Conservation (phyloP, 2,329 filamentous ascomycete genomes). For the Paraconiothyrium brasiliense region DNA sequence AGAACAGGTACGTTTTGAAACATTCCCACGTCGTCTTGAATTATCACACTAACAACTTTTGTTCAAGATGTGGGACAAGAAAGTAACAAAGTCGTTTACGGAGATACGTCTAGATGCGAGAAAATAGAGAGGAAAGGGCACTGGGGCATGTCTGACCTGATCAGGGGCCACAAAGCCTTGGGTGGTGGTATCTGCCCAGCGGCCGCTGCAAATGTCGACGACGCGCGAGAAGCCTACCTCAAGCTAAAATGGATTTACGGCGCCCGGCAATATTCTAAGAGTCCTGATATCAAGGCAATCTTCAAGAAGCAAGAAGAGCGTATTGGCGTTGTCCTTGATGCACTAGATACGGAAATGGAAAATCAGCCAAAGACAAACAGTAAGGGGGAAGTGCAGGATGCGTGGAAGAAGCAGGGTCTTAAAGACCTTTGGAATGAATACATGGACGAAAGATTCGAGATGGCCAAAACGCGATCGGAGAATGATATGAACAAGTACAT, state of each 20-base stretch:
- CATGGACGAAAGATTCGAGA: slow-evolving; percentile 13
- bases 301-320: slow-evolving; percentile 15
- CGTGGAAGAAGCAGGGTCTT: slow-evolving; percentile 17
- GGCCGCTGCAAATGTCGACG: neutral
- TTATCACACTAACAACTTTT: neutral
- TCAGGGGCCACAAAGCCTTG: neutral
- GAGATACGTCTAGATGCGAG: neutral
- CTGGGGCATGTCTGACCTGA: neutral
- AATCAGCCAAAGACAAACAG: neutral
- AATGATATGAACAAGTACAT: neutral
- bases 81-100: neutral
- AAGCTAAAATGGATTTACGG: neutral
- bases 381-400: neutral
- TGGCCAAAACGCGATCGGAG: neutral
- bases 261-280: slow-evolving; percentile 7
- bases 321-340: slow-evolving; percentile 11
- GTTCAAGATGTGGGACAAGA: neutral
- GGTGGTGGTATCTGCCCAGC: neutral
- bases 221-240: neutral
- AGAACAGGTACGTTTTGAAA: neutral
- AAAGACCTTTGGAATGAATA: slow-evolving; percentile 10
- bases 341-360: slow-evolving; percentile 11
- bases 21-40: neutral
- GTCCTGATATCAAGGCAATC: neutral
- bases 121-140: neutral